Percentiles rank a stretch among this genome's conserved stretches.
These are phyloP conservation scores for Euphorbia schlechtendalii DNA, from an alignment of 441 rosid genomes.

Conservation along the genomic window DNA sequence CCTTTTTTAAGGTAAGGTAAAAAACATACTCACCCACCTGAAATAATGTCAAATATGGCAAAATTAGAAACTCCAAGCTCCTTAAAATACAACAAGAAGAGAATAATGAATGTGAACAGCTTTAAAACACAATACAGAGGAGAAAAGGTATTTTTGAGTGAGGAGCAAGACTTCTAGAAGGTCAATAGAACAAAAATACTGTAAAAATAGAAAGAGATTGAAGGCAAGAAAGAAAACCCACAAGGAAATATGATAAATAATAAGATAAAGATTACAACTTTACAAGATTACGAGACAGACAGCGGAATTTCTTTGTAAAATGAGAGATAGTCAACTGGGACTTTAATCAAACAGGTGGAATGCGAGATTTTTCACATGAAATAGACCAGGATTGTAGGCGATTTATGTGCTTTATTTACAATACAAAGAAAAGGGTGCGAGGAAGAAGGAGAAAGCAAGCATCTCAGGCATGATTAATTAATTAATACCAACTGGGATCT, in stretches of 20 bases:
- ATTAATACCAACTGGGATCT: too few relatives aligned
- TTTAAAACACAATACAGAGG: not conserved
- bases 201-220: not conserved
- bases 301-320: too few relatives aligned
- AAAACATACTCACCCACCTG: slow-evolving; percentile 13
- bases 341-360: too few relatives aligned
- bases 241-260: too few relatives aligned
- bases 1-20: too few relatives aligned
- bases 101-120: not conserved
- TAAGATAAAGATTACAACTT: too few relatives aligned
- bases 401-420: not conserved
- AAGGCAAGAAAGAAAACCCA: not conserved
- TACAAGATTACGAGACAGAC: too few relatives aligned
- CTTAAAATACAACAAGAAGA: not conserved
- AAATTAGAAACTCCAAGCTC: not conserved
- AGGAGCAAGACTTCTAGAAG: slow-evolving; percentile 25
- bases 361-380: not conserved
- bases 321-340: too few relatives aligned
- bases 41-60: slow-evolving; percentile 8
- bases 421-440: not conserved
- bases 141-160: slow-evolving; percentile 8
- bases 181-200: slow-evolving; percentile 21
- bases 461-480: too few relatives aligned
- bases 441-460: too few relatives aligned
- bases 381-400: slow-evolving; percentile 9